These are phyloP conservation scores for Acorus gramineus DNA, from an alignment of 106 monocot genomes.

Conservation along the genomic window DNA sequence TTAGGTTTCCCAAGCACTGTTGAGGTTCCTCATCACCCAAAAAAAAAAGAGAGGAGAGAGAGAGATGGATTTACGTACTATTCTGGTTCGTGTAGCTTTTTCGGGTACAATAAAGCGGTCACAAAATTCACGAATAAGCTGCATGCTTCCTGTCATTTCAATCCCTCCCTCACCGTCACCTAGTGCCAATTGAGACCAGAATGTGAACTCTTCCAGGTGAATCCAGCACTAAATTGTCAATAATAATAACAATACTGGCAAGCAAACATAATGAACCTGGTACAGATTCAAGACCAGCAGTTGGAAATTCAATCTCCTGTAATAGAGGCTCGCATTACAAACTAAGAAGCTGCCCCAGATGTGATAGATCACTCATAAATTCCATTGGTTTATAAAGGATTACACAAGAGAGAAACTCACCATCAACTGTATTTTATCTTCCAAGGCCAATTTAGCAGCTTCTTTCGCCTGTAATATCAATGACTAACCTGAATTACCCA, in stretches of 20 bases:
- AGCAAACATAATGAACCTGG: constrained; percentile 41
- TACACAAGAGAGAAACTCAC: constrained; percentile 25
- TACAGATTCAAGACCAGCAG: constrained; percentile 80
- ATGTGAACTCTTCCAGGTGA: neutral
- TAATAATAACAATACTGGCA: neutral
- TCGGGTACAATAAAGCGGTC: constrained; percentile 55
- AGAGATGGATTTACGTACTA: constrained; percentile 22
- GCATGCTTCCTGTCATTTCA: constrained; percentile 91
- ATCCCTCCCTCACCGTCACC: constrained; percentile 98
- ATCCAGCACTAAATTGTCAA: neutral
- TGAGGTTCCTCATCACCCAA: too few relatives aligned
- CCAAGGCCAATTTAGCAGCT: constrained; percentile 59
- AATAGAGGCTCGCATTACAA: constrained; percentile 1
- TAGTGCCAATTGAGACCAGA: constrained; percentile 3
- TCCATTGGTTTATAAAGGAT: neutral
- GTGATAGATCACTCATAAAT: neutral
- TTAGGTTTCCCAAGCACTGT: too few relatives aligned
- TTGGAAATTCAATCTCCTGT: constrained; percentile 97
- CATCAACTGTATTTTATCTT: constrained; percentile 62
- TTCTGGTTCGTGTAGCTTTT: constrained; percentile 67
- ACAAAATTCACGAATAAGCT: constrained; percentile 77
- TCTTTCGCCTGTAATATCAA: constrained; percentile 73
- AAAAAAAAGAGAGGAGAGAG: too few relatives aligned
- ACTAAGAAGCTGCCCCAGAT: too few relatives aligned
- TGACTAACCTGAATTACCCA: neutral